Evolutionary conservation across 805 yeast species (phyloP), one percentile per base, ranked within the genome.

Genomic region (Helenozyma rhizophorensis): DNA sequence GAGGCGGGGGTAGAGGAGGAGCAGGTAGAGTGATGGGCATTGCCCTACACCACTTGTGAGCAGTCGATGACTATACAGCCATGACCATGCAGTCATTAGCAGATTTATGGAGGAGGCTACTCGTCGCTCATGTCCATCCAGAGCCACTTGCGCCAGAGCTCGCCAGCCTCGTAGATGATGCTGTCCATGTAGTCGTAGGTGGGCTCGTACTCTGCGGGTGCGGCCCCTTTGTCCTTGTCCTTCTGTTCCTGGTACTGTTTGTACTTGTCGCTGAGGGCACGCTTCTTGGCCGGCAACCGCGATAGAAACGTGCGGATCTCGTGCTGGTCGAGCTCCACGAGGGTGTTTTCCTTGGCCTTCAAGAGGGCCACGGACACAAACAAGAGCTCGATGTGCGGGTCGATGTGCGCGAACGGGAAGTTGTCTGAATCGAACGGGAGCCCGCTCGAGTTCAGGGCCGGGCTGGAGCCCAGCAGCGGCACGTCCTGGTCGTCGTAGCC

Each of bases 301-400:
- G 76, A 76, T 40, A 89, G 67, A 43, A 78, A 78, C 52, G 88
- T 94, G 23, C 88, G 69, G 27, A 87, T 85, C 58, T 89, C 97
- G 42, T 84, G 79, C 53, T 86, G 95, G 50, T 89, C 97, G 43
- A 88, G 78, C 53, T 89, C 97, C 43, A 85, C 70, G 34, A 89
- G 68, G 24, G 83, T 77, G 45, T 77, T 76, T 47, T 83, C 89
- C 56, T 82, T 81, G 32, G 90, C 79, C 56, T 85, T 85, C 43
- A 89, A 63, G 24, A 89, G 74, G 1, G 96, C 85, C 29, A 88
- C 63, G 30, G 85, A 78, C 3, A 84, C 74, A 50, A 87, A 89
- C 1, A 83, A 60, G 21, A 87, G 68, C 60, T 83, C 88, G 19
- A 80, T 69, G 51, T 86, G 95, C 1, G 87, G 83, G 51, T 83